Evolutionary conservation across 164 flowering plant genomes (phyloP).

Genomic region (Saururus chinensis): DNA sequence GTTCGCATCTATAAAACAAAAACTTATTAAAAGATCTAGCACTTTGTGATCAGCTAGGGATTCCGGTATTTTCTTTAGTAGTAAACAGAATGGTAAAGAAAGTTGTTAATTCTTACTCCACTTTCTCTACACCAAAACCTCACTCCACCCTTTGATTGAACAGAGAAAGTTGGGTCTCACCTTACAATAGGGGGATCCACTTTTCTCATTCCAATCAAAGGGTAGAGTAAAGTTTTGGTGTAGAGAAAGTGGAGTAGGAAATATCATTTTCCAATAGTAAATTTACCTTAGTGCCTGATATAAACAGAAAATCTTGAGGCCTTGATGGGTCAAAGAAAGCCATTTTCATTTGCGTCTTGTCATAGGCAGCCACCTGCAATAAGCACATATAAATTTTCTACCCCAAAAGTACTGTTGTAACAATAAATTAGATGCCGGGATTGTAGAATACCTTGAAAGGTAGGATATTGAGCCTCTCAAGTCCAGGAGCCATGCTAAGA

Average conservation of each 20-base stretch:
- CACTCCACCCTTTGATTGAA: too few relatives aligned
- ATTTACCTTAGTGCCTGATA: slow-evolving; percentile 94
- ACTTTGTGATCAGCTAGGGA: too few relatives aligned
- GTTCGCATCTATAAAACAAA: slow-evolving; percentile 65
- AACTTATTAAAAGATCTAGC: neutral
- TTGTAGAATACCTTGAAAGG: slow-evolving; percentile 62
- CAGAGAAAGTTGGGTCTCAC: too few relatives aligned
- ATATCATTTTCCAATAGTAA: too few relatives aligned
- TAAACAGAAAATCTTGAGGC: slow-evolving; percentile 83
- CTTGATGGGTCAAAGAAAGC: slow-evolving; percentile 95
- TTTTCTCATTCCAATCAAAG: too few relatives aligned
- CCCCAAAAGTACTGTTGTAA: neutral
- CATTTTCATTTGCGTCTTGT: slow-evolving; percentile 74
- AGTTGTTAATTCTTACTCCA: too few relatives aligned
- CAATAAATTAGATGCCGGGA: neutral
- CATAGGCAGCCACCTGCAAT: slow-evolving; percentile 92
- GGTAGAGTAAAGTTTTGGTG: too few relatives aligned
- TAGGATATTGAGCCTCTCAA: slow-evolving; percentile 80
- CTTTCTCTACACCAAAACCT: too few relatives aligned
- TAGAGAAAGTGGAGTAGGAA: too few relatives aligned
- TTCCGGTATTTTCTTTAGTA: too few relatives aligned
- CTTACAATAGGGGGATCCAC: too few relatives aligned
- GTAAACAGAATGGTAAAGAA: too few relatives aligned
- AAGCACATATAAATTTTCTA: neutral
- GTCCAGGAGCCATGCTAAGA: slow-evolving; percentile 96